Evolutionary conservation across 1,139 yeast genomes (phyloP), one percentile per base, ranked within the genome.

Genomic region (Scheffersomyces cryptocercus): DNA sequence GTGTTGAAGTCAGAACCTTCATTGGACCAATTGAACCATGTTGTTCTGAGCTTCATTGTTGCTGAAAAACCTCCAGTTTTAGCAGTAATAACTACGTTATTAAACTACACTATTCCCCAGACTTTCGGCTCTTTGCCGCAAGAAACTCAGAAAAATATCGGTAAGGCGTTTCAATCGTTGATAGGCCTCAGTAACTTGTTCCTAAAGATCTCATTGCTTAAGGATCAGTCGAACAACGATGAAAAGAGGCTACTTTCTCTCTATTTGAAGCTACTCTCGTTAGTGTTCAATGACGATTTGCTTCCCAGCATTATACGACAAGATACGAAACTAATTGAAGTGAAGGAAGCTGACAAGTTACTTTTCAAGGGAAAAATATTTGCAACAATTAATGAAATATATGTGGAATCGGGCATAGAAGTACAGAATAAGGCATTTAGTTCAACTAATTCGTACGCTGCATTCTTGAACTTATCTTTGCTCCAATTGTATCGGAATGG

Each of bases 331-430:
- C 43, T 44, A 3, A 16, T 56, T 5, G 64, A 65, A 37, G 37
- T 51, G 6, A 64, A 59, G 40, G 78, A 73, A 44, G 48, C 71
- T 10, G 75, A 72, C 41, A 70, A 67, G 43, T 51, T 73, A 7
- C 13, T 74, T 5, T 73, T 67, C 49, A 68, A 60, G 41, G 78
- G 79, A 0, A 59, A 54, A 39, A 43, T 55, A 4, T 65, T 62
- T 38, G 44, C 68, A 0, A 41, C 59, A 4, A 52, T 61, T 7
- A 62, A 60, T 36, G 75, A 72, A 46, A 50, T 50, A 0, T 43
- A 38, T 16, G 28, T 45, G 28, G 43, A 41, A 15, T 35, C 37
- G 6, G 39, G 44, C 4, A 31, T 54, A 5, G 50, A 53, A 4
- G 31, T 51, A 11, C 40, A 48, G 3, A 26, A 29, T 5, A 30